A percentile compares a stretch with the other conserved stretches of the same genome.
Evolutionary conservation across 305 asterid species (phyloP).

Genomic region (Solanum hybrid): DNA sequence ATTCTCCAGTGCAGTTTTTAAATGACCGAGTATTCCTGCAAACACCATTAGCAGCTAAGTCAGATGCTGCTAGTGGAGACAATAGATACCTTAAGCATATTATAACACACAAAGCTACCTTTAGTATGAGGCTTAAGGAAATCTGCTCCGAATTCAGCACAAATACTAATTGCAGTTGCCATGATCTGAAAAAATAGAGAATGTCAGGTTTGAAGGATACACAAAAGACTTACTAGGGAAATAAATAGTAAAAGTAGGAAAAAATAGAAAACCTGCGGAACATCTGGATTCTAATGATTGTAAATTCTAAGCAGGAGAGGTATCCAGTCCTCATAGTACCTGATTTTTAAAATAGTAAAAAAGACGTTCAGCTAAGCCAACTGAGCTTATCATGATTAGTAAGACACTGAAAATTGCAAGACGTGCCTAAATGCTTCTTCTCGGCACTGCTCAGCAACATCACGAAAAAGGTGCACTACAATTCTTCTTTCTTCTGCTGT

Average conservation of each 20-base stretch:
- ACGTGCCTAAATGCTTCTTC: slow-evolving; percentile 1
- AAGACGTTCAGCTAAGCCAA: neutral
- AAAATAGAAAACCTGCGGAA: neutral
- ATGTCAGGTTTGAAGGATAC: neutral
- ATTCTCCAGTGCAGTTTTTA: neutral
- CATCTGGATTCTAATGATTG: neutral
- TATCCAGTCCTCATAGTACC: slow-evolving; percentile 4
- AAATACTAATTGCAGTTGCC: neutral
- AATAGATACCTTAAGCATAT: neutral
- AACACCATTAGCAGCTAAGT: neutral
- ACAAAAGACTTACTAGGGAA: neutral
- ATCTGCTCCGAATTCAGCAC: slow-evolving; percentile 6
- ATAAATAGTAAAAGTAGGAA: neutral
- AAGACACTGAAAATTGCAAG: neutral
- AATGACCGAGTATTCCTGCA: neutral
- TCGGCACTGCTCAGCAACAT: slow-evolving; percentile 4
- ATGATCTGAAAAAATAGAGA: neutral
- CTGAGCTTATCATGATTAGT: neutral
- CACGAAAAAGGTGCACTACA: neutral
- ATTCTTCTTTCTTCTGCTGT: neutral
- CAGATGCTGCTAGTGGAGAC: neutral
- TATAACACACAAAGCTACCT: neutral
- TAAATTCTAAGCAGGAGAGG: neutral
- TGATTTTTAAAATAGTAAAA: neutral
- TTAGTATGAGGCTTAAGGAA: neutral